A percentile compares a stretch with the other conserved stretches of the same genome.
Evolutionary conservation across 1,284 basidiomycete genomes (phyloP).

Genomic region (Ceratobasidium sp.): DNA sequence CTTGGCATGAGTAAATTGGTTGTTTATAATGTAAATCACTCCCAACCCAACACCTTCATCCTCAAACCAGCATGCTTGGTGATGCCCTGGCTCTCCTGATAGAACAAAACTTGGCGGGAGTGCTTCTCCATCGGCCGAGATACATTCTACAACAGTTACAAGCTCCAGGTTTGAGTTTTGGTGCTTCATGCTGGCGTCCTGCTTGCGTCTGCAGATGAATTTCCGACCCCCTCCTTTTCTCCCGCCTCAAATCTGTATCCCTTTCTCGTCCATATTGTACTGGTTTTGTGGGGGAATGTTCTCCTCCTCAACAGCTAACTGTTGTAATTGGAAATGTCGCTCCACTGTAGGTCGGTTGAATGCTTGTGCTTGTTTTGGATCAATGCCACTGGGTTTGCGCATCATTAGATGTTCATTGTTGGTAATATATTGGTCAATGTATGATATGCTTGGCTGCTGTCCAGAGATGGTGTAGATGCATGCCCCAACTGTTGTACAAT

Average conservation of each 20-base stretch:
- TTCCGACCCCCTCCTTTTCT: conserved; percentile 22
- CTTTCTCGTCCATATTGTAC: conserved; percentile 58
- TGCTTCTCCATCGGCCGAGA: conserved; percentile 54
- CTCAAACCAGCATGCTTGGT: conserved; percentile 48
- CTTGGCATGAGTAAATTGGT: conserved; percentile 20
- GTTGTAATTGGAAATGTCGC: conserved; percentile 48
- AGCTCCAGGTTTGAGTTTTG: conserved; percentile 52
- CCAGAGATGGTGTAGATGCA: conserved; percentile 43
- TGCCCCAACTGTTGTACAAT: conserved; percentile 47
- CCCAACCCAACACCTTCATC: conserved; percentile 29
- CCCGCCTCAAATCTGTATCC: conserved; percentile 54
- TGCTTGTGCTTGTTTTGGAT: conserved; percentile 50
- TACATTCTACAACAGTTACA: conserved; percentile 54
- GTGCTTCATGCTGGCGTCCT: conserved; percentile 49
- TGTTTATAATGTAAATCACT: conserved; percentile 14
- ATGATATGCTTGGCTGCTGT: conserved; percentile 19
- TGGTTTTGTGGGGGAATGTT: conserved; percentile 50
- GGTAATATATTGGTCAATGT: conserved; percentile 46
- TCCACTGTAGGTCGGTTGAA: conserved; percentile 51
- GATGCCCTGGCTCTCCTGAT: conserved; percentile 49
- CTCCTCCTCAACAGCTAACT: conserved; percentile 47
- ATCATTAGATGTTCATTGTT: conserved; percentile 51
- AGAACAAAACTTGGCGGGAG: conserved; percentile 54
- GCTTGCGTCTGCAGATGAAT: conserved; percentile 44
- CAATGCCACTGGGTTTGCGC: conserved; percentile 49